phyloP scores from a whole-genome alignment of 192 early-diverging fungal genomes.

The Podila verticillata region DNA sequence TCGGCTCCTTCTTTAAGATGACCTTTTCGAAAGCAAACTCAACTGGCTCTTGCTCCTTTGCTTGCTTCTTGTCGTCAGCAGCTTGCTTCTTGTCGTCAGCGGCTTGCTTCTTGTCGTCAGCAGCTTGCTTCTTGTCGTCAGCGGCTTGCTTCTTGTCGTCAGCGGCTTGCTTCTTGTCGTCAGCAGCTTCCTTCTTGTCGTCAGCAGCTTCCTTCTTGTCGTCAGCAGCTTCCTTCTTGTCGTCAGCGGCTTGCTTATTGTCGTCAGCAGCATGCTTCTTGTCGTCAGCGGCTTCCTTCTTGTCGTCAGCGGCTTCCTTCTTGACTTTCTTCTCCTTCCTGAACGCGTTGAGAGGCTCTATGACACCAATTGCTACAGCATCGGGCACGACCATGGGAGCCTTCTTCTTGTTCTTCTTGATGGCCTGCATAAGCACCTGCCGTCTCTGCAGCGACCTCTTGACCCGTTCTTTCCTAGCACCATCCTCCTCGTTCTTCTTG shows the following conservation, averaged over 20 bases:
- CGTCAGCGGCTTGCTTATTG: no score
- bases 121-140: not conserved
- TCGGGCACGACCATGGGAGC: not conserved
- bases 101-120: not conserved
- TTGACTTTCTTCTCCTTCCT: not conserved
- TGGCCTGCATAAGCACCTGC: not conserved
- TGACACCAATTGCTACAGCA: no score
- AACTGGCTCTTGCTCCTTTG: not conserved
- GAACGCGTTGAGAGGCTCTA: not conserved
- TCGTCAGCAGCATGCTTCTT: no score
- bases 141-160: not conserved
- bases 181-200: not conserved
- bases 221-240: not conserved
- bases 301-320: not conserved
- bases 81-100: not conserved
- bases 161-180: not conserved
- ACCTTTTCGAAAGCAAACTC: not conserved
- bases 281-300: constrained; percentile 9
- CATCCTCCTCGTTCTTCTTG: not conserved
- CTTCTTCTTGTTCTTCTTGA: not conserved
- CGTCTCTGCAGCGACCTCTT: no score
- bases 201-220: not conserved
- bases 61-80: not conserved
- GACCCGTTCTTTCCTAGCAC: not conserved
- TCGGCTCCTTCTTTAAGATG: not conserved